Evolutionary conservation across 164 flowering plant species (phyloP), one percentile per base, ranked within the genome.

Genomic region (Euptelea pleiosperma): DNA sequence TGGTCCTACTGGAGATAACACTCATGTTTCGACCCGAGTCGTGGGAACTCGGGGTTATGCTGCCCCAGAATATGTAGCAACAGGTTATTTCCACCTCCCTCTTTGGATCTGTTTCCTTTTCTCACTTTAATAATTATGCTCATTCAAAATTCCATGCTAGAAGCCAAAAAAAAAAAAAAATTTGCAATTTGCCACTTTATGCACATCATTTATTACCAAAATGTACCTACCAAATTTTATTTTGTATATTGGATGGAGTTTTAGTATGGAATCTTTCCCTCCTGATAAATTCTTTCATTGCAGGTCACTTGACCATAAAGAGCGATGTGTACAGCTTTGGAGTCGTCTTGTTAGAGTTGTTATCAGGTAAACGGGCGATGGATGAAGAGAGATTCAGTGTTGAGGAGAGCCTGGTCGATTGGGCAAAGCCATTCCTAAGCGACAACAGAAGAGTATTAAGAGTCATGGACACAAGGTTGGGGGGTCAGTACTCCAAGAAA

Each of bases 41-140:
- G 70, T 90, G 31, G 97, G 97, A 51, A 90, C 97, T 46, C 78
- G 71, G n/a, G 97, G 97, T 25, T 90, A 90, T 70, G 92, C 97
- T 61, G 95, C 97, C 10, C 97, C 95, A 6, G 97, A 90, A 70
- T 87, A 90, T 64, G 79, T 90, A 1, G 90, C 92, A 12, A 80
- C 97, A 73, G 96, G 96, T 85, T n/a, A 48, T 25, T 40, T 59
- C 54, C 45, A 9, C 49, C 45, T 43, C 41, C 49, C 25, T 25
- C 48, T 26, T 22, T 36, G 25, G 6, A 6, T 30, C 52, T 5
- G 5, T 21, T 59, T 34, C 7, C 37, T 34, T 24, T 31, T 52
- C 39, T 33, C 8, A 19, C 11, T 35, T 30, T 10, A 52, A 14
- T 15, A 29, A 29, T 29, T 11, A 52, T 29, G 37, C 10, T 29